A percentile compares a stretch with the other conserved stretches of the same genome.
phyloP scores from a whole-genome alignment of 345 rosid genomes.

The Euphorbia tirucalli region DNA sequence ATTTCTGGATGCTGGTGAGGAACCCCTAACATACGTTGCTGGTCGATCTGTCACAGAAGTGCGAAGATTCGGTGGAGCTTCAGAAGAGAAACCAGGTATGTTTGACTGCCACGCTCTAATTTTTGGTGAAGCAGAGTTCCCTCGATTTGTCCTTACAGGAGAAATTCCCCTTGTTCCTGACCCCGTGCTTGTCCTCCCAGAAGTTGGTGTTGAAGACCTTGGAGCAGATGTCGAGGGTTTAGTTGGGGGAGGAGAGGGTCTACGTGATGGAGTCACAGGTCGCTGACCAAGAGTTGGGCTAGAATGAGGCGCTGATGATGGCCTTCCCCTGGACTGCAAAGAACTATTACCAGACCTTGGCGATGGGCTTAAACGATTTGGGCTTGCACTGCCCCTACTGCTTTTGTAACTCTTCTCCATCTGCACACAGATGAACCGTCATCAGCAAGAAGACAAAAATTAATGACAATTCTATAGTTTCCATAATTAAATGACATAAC shows the following conservation, averaged over 20 bases:
- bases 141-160: conserved; percentile 63
- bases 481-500: background rate
- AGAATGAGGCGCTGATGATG: conserved; percentile 70
- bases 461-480: background rate
- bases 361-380: conserved; percentile 88
- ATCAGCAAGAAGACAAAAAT: conserved; percentile 1
- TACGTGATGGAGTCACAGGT: conserved; percentile 60
- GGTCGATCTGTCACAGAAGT: conserved; percentile 96
- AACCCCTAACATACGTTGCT: conserved; percentile 88
- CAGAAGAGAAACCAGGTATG: conserved; percentile 91
- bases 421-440: conserved; percentile 38
- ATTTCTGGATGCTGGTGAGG: conserved; percentile 94
- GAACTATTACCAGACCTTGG: conserved; percentile 65
- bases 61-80: conserved; percentile 96
- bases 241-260: conserved; percentile 74
- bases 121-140: conserved; percentile 91
- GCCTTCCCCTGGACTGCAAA: conserved; percentile 76
- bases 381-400: conserved; percentile 95
- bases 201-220: conserved; percentile 76
- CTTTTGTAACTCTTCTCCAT: conserved; percentile 90
- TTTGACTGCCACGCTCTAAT: conserved; percentile 88
- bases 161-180: conserved; percentile 76
- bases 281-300: conserved; percentile 58
- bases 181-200: conserved; percentile 70
- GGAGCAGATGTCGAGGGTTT: conserved; percentile 58